Base-by-base conservation (phyloP, 495 filamentous ascomycete genomes). In the Penicillium subrubescens region DNA sequence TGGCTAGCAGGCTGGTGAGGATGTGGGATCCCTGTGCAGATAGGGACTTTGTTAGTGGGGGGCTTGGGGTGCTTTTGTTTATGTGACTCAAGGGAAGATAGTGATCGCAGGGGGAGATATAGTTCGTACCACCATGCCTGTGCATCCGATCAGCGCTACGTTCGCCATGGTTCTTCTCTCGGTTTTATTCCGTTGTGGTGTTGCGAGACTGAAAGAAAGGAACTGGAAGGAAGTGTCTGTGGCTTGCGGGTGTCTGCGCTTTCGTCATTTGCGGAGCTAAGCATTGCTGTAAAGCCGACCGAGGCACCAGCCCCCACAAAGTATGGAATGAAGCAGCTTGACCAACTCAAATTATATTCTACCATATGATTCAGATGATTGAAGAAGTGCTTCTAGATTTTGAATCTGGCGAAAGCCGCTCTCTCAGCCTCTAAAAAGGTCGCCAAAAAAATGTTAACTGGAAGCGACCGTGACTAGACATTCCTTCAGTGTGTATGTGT, bases 121-220 rank as follows among this genome's bases (percentile, higher is more conserved):
- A 5, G 6, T 21, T 46, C 77, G 67, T 78, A 84, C 82, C 75
- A 83, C 79, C 73, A 83, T 78, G 50, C 82, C 82, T 8, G 81
- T 84, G 55, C 68, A 73, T 51, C 82, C 82, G 62, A 83, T 62
- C 39, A 84, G 65, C 21, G 79, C 82, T 15, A 75, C 73, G n/a
- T 78, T 77, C 10, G 79, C 73, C 77, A 81, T 78, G 19, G 39
- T 75, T 63, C 10, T 66, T 27, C n/a, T 39, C 11, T 41, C 19
- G 37, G 15, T 12, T 25, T 51, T 10, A 19, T 11, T 12, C 27
- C 21, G 33, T n/a, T 54, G 8, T 5, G 3, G 19, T 34, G 7
- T 33, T 15, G 19, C 15, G 23, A 31, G 39, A 8, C 14, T 33
- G 19, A 17, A 23, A 23, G 8, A n/a, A 35, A 15, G 11, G 35